Base-by-base conservation (phyloP, 2,329 filamentous ascomycete genomes). In the Penicillium sp. region DNA sequence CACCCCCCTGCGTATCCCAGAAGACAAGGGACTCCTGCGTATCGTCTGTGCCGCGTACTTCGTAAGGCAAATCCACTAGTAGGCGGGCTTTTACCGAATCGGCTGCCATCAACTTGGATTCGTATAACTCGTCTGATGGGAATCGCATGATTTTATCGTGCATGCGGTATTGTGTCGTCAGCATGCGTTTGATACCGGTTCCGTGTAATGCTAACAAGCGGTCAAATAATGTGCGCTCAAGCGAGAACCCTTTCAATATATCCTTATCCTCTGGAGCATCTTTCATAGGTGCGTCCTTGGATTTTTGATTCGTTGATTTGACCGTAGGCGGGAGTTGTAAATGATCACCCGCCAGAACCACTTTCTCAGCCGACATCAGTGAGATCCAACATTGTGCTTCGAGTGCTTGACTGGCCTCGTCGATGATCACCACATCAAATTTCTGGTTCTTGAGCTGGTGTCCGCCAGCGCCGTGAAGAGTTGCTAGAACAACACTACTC, bases 361-460 rank as follows among this genome's bases (percentile, higher is more conserved):
- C 87, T 77, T 97, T 98, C 0, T 91, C 79, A 39, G 82, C 91
- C 41, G 85, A 83, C 19, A 97, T 77, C 47, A 99, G 77, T 11
- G 95, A 88, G 51, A 98, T 93, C 95, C 95, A 99, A 77, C 93
- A 97, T 74, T 98, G 93, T 0, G 95, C 93, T 75, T 99, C 95
- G 10, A 98, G 81, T 2, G 95, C 95, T 73, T 99, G 95, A 71
- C 90, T 96, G 5, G 93, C 95, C 77, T 99, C 95, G 69, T 99
- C 95, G 55, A 99, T 91, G 59, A 99, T 87, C 27, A 99, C 90
- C 5, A 96, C 90, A 73, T 99, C 95, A 63, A 99, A 99, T 52
- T 85, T 79, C 68, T 96, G 86, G 59, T 87, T 84, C 59, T 86
- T 87, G 31, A 96, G 79, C 75, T 97, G 91, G 65, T 86, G 89